phyloP scores from a whole-genome alignment of 805 yeast genomes.

The Komagataella pseudopastoris region DNA sequence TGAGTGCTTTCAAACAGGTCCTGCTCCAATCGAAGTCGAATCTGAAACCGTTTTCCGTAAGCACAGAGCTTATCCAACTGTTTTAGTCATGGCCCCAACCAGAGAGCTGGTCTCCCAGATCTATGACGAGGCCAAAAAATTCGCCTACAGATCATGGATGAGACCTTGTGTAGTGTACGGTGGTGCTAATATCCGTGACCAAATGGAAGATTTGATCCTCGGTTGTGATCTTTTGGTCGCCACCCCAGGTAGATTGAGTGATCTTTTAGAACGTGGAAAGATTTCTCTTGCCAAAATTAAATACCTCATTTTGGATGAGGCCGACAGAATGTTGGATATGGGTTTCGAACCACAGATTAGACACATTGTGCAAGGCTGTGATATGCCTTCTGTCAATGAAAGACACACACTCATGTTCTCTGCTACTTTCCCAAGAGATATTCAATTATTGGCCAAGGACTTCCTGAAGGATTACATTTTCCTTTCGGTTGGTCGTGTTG shows the following conservation, averaged over 20 bases:
- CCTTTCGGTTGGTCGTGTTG: constrained; percentile 97
- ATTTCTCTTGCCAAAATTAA: constrained; percentile 83
- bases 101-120: constrained; percentile 98
- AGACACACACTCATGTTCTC: constrained; percentile 98
- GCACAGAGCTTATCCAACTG: constrained; percentile 86
- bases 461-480: constrained; percentile 92
- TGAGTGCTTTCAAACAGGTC: constrained; percentile 82
- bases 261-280: constrained; percentile 87
- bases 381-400: constrained; percentile 83
- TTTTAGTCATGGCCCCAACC: constrained; percentile 94
- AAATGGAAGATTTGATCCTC: constrained; percentile 75
- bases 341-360: constrained; percentile 99
- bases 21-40: constrained; percentile 41
- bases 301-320: constrained; percentile 94
- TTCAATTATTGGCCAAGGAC: constrained; percentile 94
- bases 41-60: constrained; percentile 29
- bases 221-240: constrained; percentile 97
- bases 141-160: constrained; percentile 97
- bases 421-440: constrained; percentile 98
- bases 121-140: constrained; percentile 89
- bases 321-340: constrained; percentile 99
- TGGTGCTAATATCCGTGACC: constrained; percentile 89
- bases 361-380: constrained; percentile 94
- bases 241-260: constrained; percentile 98
- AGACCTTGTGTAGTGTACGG: constrained; percentile 94